phyloP scores from a whole-genome alignment of 192 early-diverging fungal species.

The Irineochytrium annulatum region DNA sequence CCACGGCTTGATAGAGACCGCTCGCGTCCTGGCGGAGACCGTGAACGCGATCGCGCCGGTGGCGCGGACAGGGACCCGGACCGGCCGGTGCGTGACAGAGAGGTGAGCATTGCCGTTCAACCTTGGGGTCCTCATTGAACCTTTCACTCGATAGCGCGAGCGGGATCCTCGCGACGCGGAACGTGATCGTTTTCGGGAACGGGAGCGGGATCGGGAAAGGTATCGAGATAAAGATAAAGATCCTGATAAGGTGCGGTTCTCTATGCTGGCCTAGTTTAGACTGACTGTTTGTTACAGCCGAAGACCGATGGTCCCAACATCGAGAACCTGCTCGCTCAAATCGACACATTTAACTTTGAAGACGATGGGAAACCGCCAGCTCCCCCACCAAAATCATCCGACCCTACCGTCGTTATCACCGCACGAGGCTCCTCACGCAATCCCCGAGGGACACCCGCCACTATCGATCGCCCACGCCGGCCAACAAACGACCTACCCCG shows the following conservation, averaged over 20 bases:
- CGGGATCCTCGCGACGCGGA: no score
- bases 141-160: no score
- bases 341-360: not conserved
- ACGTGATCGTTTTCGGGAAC: no score
- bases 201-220: not conserved
- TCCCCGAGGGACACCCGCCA: not conserved
- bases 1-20: not conserved
- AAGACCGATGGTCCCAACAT: not conserved
- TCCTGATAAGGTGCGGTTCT: not conserved
- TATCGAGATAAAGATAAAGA: not conserved
- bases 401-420: not conserved
- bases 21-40: not conserved
- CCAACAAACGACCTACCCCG: not conserved
- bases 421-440: conserved; percentile 1
- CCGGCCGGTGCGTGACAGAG: no score
- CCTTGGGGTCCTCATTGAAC: no score
- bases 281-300: not conserved
- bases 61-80: not conserved
- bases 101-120: not conserved
- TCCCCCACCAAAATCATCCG: not conserved
- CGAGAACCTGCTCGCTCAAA: not conserved
- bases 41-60: not conserved
- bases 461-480: not conserved
- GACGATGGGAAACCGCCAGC: not conserved
- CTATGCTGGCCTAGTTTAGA: not conserved